Evolutionary conservation across 805 yeast genomes (phyloP), one percentile per base, ranked within the genome.

Genomic region (Cephaloascus albidus): DNA sequence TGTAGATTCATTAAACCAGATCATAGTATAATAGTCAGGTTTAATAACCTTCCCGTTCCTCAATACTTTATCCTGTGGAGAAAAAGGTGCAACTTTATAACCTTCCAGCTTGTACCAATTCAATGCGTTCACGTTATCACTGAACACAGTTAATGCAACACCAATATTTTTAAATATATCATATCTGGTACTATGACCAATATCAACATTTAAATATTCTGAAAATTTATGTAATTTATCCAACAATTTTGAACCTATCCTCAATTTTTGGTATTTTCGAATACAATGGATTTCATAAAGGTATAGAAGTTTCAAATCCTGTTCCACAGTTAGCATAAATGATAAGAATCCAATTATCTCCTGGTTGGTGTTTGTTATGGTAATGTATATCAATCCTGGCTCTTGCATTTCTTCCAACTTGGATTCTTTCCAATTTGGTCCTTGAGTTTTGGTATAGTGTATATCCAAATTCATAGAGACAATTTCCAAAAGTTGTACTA

Each of bases 251-350:
- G 63, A 36, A 0, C 84, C 85, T 1, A 68, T 20, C 6, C 54
- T 47, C 2, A 36, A 30, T 1, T 57, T 55, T 36, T 74, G 72
- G 40, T 44, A 60, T 10, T 36, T 14, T 1, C 61, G 58, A 2
- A 41, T 23, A 0, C 78, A 53, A 40, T 78, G 85, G 30, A 78
- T 70, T 49, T 78, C 85, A 45, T 74, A 78, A 8, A 78, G 56
- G 45, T 77, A 78, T 6, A 78, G 40, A 14, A 68, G 69, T 37
- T 60, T 52, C 5, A 49, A 43, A 8, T 53, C 65, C 20, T 59
- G 57, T 37, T 73, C 76, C 6, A 44, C 27, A 0, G 72, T 67
- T n/a, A 70, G 39, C 45, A 65, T 63, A 39, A 74, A 50, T 1
- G 81, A 72, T 10, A 74, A 34, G 43, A 76, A 76, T 1, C 68